Percentiles rank a stretch among this genome's conserved stretches.
phyloP scores from a whole-genome alignment of 2,329 filamentous ascomycete genomes.

The Rhynchosporium graminicola region DNA sequence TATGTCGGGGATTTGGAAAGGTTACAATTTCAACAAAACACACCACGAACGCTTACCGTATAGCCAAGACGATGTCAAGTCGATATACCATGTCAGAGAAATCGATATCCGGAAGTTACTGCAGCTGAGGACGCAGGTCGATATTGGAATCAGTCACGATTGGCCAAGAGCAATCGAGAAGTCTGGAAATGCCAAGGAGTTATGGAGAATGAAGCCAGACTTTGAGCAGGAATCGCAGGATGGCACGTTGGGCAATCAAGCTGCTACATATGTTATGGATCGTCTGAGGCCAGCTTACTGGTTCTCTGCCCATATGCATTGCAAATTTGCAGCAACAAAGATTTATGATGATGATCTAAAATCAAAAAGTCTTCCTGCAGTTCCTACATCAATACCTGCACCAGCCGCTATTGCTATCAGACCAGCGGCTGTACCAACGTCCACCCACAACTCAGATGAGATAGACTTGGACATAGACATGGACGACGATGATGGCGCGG shows the following conservation, averaged over 20 bases:
- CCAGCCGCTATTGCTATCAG: neutral
- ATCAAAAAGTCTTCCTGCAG: slow-evolving; percentile 17
- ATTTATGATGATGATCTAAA: slow-evolving; percentile 46
- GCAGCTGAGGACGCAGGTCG: slow-evolving; percentile 81
- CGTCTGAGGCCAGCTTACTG: slow-evolving; percentile 80
- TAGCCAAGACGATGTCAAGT: slow-evolving; percentile 71
- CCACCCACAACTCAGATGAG: slow-evolving; percentile 61
- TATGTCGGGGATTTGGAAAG: slow-evolving; percentile 94
- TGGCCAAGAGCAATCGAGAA: slow-evolving; percentile 87
- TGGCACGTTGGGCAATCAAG: slow-evolving; percentile 76
- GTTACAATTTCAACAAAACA: slow-evolving; percentile 78
- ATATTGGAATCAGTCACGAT: slow-evolving; percentile 91
- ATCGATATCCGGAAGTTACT: slow-evolving; percentile 88
- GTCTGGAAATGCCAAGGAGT: slow-evolving; percentile 65
- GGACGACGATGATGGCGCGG: slow-evolving; percentile 30
- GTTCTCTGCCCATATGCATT: slow-evolving; percentile 93
- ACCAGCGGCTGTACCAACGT: neutral
- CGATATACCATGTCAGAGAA: slow-evolving; percentile 88
- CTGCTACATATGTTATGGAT: slow-evolving; percentile 79
- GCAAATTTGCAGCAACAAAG: slow-evolving; percentile 76
- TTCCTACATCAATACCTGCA: neutral
- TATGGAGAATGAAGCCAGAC: slow-evolving; percentile 73
- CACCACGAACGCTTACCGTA: slow-evolving; percentile 89
- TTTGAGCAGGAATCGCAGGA: slow-evolving; percentile 75
- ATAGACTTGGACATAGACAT: slow-evolving; percentile 67